Evolutionary conservation across 805 yeast genomes (phyloP).

Genomic region (Cyberlindnera mrakii): DNA sequence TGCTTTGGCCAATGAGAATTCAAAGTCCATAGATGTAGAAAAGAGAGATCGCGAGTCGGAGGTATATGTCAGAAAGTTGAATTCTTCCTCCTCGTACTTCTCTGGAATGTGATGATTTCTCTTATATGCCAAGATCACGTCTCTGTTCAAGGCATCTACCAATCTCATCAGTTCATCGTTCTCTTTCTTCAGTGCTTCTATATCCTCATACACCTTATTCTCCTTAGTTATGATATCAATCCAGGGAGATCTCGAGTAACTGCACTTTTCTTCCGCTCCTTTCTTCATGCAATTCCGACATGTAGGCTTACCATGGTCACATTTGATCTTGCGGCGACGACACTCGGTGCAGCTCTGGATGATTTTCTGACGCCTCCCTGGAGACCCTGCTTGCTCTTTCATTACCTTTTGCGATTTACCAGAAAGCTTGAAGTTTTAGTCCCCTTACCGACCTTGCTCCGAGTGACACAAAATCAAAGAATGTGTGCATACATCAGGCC

Average conservation of each 20-base stretch:
- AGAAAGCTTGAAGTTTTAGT: not conserved
- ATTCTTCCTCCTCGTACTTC: not conserved
- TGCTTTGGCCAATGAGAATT: no score
- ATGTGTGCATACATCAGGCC: no score
- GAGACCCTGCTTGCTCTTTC: conserved; percentile 1
- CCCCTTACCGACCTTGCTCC: not conserved
- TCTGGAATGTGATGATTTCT: conserved; percentile 6
- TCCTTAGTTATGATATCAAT: conserved; percentile 17
- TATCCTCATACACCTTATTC: conserved; percentile 17
- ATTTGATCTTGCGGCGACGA: conserved; percentile 19
- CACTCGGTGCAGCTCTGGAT: conserved; percentile 16
- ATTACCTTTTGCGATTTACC: not conserved
- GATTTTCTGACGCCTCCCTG: conserved; percentile 14
- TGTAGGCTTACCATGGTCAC: conserved; percentile 18
- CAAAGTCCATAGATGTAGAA: no score
- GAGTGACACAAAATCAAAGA: not conserved
- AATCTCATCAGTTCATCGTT: conserved; percentile 14
- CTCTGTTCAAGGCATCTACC: conserved; percentile 10
- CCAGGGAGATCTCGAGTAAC: conserved; percentile 18
- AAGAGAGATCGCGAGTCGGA: no score
- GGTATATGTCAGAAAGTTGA: no score
- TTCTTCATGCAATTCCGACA: conserved; percentile 16
- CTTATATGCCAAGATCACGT: conserved; percentile 9
- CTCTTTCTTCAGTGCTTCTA: conserved; percentile 14
- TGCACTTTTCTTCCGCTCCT: conserved; percentile 9